Evolutionary conservation across 2,329 filamentous ascomycete genomes (phyloP).

Genomic region (Fonsecaea pedrosoi): DNA sequence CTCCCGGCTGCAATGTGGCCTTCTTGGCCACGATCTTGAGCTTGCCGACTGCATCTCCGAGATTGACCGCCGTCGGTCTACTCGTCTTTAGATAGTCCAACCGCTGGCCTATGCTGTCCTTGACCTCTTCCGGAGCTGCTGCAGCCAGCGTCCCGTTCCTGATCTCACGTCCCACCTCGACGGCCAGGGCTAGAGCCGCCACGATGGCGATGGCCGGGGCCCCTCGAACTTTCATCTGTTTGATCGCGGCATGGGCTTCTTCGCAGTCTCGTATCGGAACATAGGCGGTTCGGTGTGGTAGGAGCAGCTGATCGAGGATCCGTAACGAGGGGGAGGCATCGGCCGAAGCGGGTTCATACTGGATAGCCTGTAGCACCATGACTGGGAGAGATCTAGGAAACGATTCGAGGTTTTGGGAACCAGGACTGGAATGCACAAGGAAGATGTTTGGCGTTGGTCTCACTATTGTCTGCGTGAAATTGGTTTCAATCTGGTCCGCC

Average conservation of each 20-base stretch:
- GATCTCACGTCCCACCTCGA: conserved; percentile 69
- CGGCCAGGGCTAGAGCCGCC: conserved; percentile 85
- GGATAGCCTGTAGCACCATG: conserved; percentile 67
- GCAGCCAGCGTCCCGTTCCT: conserved; percentile 52
- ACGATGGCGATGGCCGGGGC: conserved; percentile 98
- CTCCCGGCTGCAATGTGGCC: conserved; percentile 44
- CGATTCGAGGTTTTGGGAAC: neutral
- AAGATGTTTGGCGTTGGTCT: neutral
- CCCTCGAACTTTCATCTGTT: conserved; percentile 70
- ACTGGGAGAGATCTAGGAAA: neutral
- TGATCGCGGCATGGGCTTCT: conserved; percentile 71
- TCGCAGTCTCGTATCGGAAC: conserved; percentile 60
- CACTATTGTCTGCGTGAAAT: neutral
- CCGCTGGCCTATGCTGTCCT: conserved; percentile 72
- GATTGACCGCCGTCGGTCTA: conserved; percentile 91
- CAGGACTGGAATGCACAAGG: neutral
- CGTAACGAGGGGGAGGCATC: conserved; percentile 48
- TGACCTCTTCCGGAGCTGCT: conserved; percentile 60
- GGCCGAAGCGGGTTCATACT: conserved; percentile 59
- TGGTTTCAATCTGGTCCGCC: neutral
- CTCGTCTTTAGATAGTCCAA: conserved; percentile 88
- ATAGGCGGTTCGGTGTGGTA: conserved; percentile 66
- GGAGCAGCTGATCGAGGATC: conserved; percentile 68
- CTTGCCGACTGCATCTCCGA: conserved; percentile 85
- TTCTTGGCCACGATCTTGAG: conserved; percentile 70